Evolutionary conservation across 306 rosid genomes (phyloP), one percentile per base, ranked within the genome.

Genomic region (Castanopsis chinensis): DNA sequence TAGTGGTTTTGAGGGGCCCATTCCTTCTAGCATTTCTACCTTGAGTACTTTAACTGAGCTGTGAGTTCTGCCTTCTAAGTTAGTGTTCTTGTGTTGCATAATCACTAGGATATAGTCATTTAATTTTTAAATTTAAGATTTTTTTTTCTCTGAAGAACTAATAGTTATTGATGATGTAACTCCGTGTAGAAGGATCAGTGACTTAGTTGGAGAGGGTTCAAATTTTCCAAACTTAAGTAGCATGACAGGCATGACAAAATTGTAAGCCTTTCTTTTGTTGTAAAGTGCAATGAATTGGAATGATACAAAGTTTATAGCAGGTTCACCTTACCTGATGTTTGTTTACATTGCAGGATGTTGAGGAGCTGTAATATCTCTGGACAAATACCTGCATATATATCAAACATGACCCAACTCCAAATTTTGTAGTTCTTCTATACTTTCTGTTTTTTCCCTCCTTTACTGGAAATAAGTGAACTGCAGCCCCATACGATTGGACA

Each of bases 351-450:
- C 74, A 83, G 86, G 74, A 69, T 79, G 74, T 17, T 83, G 78
- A 83, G 83, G 73, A 61, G 73, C 72, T 83, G 86, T 35, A 61
- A 70, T 49, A 32, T 83, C 35, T 13, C 1, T 1, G 86, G 86
- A 74, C 27, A 2, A 2, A 83, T 83, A 3, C 79, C 80, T 23
- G 0, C 13, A 63, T 56, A 71, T 45, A 59, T 83, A 60, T 58
- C 70, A 17, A 6, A 21, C 6, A 21, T 33, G 77, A 35, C 28
- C 5, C 0, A 1, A 1, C 57, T 83, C 9, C 6, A 19, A 52
- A 60, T 5, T 27, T 51, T 83, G 80, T 79, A 79, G 59, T 32
- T 9, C 20, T 45, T 37, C 70, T 21, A 4, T 53, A 25, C 59
- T 58, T 14, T 69, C 18, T 64, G 10, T 4, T 30, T 75, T 2